Evolutionary conservation across 805 yeast genomes (phyloP), one percentile per base, ranked within the genome.

Genomic region (Cyberlindnera xishuangbannaensis): DNA sequence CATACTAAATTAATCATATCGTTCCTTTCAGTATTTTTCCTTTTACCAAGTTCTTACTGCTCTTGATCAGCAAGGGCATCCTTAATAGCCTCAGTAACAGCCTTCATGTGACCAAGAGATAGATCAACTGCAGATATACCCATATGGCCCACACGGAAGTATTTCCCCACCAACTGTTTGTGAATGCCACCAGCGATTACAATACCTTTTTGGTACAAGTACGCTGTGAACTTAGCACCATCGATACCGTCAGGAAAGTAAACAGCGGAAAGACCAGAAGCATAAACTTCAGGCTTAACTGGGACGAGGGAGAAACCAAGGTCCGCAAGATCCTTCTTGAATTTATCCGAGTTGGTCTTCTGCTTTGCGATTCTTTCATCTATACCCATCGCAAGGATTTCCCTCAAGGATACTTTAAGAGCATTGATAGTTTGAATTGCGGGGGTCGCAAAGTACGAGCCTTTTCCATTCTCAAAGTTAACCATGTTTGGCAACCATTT

Each of bases 101-200:
- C 55, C 37, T 70, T 73, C 18, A 79, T 57, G 54, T 80, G 83
- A 21, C 69, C 68, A 40, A 74, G 64, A 34, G 63, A 59, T 24
- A 61, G 67, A 46, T 78, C 76, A 38, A 73, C 62, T 10, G 79
- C 83, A 29, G 87, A 71, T 39, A 76, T 78, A 43, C 97, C 96
- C 97, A 90, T 90, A 64, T 88, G 97, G 22, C 97, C 97, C 39
- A 88, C 78, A 61, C 97, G 76, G 67, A 90, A 84, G 65, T 88
- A 88, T 58, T 81, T 78, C 39, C 82, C 72, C 29, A 76, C 79
- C 50, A 86, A 76, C 16, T 77, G 85, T 59, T 76, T 78, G 64
- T 83, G 90, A 44, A 88, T 81, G 38, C 97, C 97, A 31, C 92
- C 94, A 28, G 97, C 95, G 30, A 88, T 71, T 16, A 80, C 74